Evolutionary conservation across 768 basidiomycete genomes (phyloP).

Genomic region (Phanerochaete sordida): DNA sequence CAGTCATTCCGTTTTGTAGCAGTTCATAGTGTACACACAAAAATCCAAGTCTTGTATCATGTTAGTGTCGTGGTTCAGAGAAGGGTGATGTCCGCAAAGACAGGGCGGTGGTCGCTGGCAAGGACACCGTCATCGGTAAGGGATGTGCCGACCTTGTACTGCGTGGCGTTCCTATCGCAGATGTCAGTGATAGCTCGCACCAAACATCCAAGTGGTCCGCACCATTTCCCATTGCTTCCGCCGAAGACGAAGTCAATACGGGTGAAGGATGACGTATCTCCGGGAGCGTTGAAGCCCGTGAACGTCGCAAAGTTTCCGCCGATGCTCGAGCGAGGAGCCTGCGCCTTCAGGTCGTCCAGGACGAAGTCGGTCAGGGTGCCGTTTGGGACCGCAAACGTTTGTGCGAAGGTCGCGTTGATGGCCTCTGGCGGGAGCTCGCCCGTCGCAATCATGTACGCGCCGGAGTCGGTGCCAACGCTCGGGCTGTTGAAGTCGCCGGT

Average conservation of each 20-base stretch:
- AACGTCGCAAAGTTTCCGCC: conserved; percentile 48
- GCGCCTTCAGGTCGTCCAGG: conserved; percentile 42
- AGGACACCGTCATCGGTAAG: conserved; percentile 49
- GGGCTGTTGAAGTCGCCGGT: conserved; percentile 57
- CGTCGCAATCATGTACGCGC: conserved; percentile 49
- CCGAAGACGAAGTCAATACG: conserved; percentile 55
- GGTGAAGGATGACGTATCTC: conserved; percentile 32
- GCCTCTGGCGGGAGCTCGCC: conserved; percentile 36
- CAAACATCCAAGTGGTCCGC: conserved; percentile 15
- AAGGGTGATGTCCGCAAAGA: conserved; percentile 39
- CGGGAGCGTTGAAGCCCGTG: conserved; percentile 45
- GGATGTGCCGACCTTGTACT: conserved; percentile 37
- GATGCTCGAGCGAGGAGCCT: conserved; percentile 37
- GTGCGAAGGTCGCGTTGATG: conserved; percentile 41
- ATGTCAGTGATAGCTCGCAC: not conserved
- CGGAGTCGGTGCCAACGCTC: conserved; percentile 39
- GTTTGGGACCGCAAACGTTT: conserved; percentile 34
- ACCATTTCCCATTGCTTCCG: conserved; percentile 44
- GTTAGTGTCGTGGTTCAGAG: not conserved
- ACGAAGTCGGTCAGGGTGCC: conserved; percentile 33
- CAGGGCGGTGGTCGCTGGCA: conserved; percentile 55
- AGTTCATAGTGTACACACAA: not conserved
- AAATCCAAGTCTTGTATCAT: not conserved
- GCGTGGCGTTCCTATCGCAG: conserved; percentile 30
- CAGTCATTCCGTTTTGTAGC: not conserved